phyloP scores from a whole-genome alignment of 1,139 yeast genomes.

The Ogataea hybrid region DNA sequence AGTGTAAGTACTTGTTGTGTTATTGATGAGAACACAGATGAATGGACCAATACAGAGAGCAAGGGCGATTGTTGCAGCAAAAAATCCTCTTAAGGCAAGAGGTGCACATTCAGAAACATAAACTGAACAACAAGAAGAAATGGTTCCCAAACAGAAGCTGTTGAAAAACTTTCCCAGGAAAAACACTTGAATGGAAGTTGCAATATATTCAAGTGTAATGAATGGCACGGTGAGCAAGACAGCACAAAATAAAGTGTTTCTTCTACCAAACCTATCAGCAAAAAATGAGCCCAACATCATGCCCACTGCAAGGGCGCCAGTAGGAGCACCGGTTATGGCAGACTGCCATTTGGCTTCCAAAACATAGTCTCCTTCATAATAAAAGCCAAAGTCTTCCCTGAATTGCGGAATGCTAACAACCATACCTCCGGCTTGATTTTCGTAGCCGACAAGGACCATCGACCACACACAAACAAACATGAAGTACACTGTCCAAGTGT shows the following conservation, averaged over 20 bases:
- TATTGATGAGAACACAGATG: slow-evolving; percentile 26
- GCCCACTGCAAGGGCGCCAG: slow-evolving; percentile 29
- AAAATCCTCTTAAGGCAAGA: slow-evolving; percentile 30
- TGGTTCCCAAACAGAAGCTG: slow-evolving; percentile 28
- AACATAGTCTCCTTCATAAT: slow-evolving; percentile 15
- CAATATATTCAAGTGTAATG: slow-evolving; percentile 31
- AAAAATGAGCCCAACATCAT: slow-evolving; percentile 16
- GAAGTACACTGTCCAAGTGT: slow-evolving; percentile 6
- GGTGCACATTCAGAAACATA: slow-evolving; percentile 37
- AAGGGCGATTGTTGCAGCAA: not conserved
- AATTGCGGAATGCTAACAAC: slow-evolving; percentile 25
- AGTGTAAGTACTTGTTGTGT: slow-evolving; percentile 17
- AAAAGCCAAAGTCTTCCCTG: slow-evolving; percentile 33
- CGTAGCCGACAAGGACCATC: slow-evolving; percentile 19
- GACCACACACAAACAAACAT: slow-evolving; percentile 18
- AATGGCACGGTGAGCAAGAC: slow-evolving; percentile 25
- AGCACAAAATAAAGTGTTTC: slow-evolving; percentile 17
- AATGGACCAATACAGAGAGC: slow-evolving; percentile 31
- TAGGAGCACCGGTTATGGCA: slow-evolving; percentile 33
- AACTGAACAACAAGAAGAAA: slow-evolving; percentile 26
- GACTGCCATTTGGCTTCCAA: slow-evolving; percentile 36
- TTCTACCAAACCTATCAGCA: slow-evolving; percentile 28
- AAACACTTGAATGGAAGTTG: slow-evolving; percentile 27
- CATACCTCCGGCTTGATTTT: slow-evolving; percentile 25
- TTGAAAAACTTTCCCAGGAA: slow-evolving; percentile 32